Evolutionary conservation across 441 rosid species (phyloP), one percentile per base, ranked within the genome.

Genomic region (Eutrema salsugineum): DNA sequence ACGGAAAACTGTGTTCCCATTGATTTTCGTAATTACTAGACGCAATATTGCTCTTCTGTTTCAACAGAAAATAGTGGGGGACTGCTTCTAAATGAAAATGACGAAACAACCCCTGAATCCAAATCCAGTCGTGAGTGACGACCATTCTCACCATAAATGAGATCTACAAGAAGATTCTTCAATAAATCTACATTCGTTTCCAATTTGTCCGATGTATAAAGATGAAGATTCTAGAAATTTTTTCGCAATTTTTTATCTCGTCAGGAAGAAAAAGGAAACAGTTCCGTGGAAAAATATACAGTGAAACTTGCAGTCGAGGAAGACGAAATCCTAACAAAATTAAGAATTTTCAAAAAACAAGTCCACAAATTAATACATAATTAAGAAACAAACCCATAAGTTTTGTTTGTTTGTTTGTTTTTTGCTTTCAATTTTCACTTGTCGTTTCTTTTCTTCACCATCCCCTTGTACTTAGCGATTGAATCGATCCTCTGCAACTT

Each of bases 401-500:
- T 53, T 7, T 24, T 20, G 5, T 12, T 11, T 15, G 1, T 20
- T 48, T 48, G 15, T 5, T 6, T 11, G 3, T 38, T 2, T n/a
- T 4, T 8, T 0, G n/a, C 4, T 33, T 22, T 8, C n/a, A 5
- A n/a, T 4, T 1, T 67, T 83, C 75, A 84, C 10, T 74, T 72
- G 48, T 51, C 75, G 49, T 51, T 73, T 22, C 85, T 84, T 72
- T 84, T 84, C 55, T 55, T 54, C 32, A 84, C 73, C 85, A 61
- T 86, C 8, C 89, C 87, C 80, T 77, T 89, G 78, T 82, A 78
- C 91, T 86, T 81, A 20, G 66, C 3, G 22, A 87, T 79, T 63
- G 98, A 93, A 66, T 91, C 90, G 14, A 88, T 35, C 88, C 90
- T 88, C 63, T 91, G 97, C 77, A 89, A 72, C 83, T 88, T 83